These are phyloP conservation scores for Funneliformis mosseae DNA, from an alignment of 192 early-diverging fungal species.

Conservation along the genomic window DNA sequence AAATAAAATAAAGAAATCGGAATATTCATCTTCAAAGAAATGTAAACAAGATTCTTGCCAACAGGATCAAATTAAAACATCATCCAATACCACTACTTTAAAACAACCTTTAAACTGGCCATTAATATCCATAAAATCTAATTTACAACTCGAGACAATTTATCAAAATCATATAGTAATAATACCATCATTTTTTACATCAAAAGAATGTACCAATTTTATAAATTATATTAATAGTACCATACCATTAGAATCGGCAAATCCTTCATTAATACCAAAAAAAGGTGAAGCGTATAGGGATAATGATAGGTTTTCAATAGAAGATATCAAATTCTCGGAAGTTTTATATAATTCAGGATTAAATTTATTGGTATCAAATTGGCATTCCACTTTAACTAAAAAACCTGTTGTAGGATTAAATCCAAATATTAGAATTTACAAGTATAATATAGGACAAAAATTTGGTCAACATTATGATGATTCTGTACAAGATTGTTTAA, in stretches of 20 bases:
- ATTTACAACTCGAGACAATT: conserved; percentile 31
- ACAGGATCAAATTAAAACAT: neutral
- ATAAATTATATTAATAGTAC: conserved; percentile 43
- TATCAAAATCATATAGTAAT: conserved; percentile 41
- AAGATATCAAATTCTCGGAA: conserved; percentile 36
- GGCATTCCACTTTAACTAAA: conserved; percentile 15
- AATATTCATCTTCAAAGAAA: neutral
- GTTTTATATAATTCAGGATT: conserved; percentile 27
- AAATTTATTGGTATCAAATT: conserved; percentile 4
- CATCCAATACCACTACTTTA: neutral
- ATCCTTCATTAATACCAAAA: conserved; percentile 34
- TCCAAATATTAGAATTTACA: conserved; percentile 48
- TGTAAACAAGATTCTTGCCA: neutral
- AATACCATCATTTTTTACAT: conserved; percentile 40
- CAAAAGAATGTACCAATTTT: conserved; percentile 42
- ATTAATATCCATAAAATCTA: conserved; percentile 30
- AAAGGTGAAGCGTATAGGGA: conserved; percentile 46
- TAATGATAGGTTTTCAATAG: conserved; percentile 45
- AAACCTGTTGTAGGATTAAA: conserved; percentile 37
- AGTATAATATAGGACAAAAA: conserved; percentile 42
- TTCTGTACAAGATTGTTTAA: conserved; percentile 38
- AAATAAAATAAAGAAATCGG: neutral
- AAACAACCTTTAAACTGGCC: conserved; percentile 30
- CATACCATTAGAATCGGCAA: conserved; percentile 33
- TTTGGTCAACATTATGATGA: conserved; percentile 52